These are phyloP conservation scores for Eragrostis curvula DNA, from an alignment of 176 grass and related monocot species.

Conservation along the genomic window DNA sequence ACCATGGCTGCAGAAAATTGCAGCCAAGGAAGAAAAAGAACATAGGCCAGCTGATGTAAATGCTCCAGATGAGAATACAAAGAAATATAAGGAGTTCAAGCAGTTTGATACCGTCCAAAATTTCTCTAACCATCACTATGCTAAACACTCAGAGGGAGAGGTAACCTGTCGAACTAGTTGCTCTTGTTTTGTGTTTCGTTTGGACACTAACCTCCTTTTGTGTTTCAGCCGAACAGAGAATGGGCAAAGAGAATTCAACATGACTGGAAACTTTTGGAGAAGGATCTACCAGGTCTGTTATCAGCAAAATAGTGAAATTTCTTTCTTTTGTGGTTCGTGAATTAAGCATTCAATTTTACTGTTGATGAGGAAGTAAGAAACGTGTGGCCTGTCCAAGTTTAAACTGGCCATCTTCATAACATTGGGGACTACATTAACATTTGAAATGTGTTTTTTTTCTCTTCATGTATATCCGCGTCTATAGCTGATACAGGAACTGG, in stretches of 20 bases:
- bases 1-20: conserved; percentile 56
- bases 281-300: conserved; percentile 80
- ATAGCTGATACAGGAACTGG: too few relatives aligned
- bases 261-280: conserved; percentile 91
- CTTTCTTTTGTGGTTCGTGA: background rate
- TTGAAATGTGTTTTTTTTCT: too few relatives aligned
- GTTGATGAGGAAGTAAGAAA: background rate
- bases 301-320: background rate
- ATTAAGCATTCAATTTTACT: background rate
- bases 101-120: conserved; percentile 81
- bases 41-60: conserved; percentile 28
- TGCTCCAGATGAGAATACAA: conserved; percentile 59
- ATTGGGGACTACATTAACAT: background rate
- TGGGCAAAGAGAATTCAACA: conserved; percentile 86
- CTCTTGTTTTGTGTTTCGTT: conserved; percentile 31
- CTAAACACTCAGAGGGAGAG: conserved; percentile 31
- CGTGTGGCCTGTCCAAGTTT: background rate
- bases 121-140: conserved; percentile 75
- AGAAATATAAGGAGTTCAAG: conserved; percentile 64
- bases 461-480: too few relatives aligned
- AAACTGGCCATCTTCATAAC: background rate
- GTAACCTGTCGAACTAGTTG: conserved; percentile 41
- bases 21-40: conserved; percentile 16
- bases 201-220: background rate
- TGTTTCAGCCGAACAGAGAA: conserved; percentile 64